Evolutionary conservation across 768 basidiomycete genomes (phyloP), one percentile per base, ranked within the genome.

Genomic region (Kwoniella sp.): DNA sequence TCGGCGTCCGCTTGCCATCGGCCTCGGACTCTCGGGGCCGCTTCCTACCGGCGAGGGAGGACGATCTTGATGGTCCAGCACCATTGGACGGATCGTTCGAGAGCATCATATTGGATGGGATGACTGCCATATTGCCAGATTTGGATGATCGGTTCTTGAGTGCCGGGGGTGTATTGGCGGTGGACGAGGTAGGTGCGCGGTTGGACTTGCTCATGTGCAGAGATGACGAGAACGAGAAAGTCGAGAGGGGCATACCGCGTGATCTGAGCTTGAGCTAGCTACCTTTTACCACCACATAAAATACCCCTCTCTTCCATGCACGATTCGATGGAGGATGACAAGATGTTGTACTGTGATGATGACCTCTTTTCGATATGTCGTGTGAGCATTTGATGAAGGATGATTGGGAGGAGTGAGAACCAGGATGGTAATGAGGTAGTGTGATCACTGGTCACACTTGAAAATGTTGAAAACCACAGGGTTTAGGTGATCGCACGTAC

Each of bases 11-110:
- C n/a, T 51, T 53, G 2, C 48, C 55, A 41, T 65, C 62, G 5
- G 64, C 74, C 23, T 72, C 73, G 4, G 70, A 72, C 41, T 78
- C 76, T 28, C 76, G 52, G 0, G 73, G 72, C 12, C 76, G 55
- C 53, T 77, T 77, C 47, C 63, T 57, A 7, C 76, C 76, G 13
- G 74, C 73, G 15, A 75, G 52, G 30, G 68, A 70, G 12, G 72
- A 65, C n/a, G 73, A 66, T 30, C 74, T 66, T 3, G 71, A 71
- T 17, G 67, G 56, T 13, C 71, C 59, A 20, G 60, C 55, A 2
- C 45, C 55, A 54, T 61, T 61, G 29, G 28, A 61, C 47, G 58
- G 62, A 34, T 65, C 50, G 41, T 65, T 53, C 8, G 63, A 65
- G 29, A 58, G 13, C 63, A 65, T 65, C 2, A 65, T 23, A 22